phyloP scores from a whole-genome alignment of 352 stramenopile genomes.

The Phytophthora chlamydospora region DNA sequence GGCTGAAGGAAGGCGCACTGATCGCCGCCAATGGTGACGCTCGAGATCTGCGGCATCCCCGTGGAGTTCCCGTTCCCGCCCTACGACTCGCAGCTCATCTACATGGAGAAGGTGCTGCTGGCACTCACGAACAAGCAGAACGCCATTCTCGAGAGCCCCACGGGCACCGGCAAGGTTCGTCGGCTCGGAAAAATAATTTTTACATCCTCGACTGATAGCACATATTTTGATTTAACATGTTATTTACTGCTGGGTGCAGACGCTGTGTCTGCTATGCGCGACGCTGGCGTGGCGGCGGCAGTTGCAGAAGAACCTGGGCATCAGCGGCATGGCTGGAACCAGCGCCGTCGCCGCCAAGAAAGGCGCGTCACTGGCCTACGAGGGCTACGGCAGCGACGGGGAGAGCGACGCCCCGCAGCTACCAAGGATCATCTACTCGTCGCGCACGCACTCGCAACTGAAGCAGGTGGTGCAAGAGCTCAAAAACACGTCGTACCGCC shows the following conservation, averaged over 20 bases:
- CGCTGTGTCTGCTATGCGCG: conserved; percentile 96
- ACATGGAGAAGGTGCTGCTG: conserved; percentile 96
- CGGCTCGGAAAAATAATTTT: background rate
- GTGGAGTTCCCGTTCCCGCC: conserved; percentile 98
- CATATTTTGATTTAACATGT: conserved; percentile 1
- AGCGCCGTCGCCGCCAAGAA: conserved; percentile 5
- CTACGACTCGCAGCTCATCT: conserved; percentile 97
- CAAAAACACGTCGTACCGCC: conserved; percentile 94
- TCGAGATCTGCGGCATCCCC: conserved; percentile 87
- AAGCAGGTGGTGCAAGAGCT: conserved; percentile 97
- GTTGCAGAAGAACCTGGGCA: conserved; percentile 59
- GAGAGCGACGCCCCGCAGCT: conserved; percentile 49
- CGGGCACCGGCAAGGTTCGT: conserved; percentile 95
- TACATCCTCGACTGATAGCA: background rate
- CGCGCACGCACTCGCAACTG: conserved; percentile 98
- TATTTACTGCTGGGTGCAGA: conserved; percentile 49
- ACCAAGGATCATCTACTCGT: conserved; percentile 98
- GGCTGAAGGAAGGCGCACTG: conserved; percentile 6
- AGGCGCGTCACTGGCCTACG: conserved; percentile 48
- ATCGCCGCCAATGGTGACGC: conserved; percentile 61
- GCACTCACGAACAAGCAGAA: conserved; percentile 93
- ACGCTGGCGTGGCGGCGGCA: conserved; percentile 94
- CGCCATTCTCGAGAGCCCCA: conserved; percentile 97
- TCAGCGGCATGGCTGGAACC: background rate
- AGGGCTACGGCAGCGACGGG: conserved; percentile 47